Conservation (phyloP, 805 yeast genomes). For the Kuraishia cidri region DNA sequence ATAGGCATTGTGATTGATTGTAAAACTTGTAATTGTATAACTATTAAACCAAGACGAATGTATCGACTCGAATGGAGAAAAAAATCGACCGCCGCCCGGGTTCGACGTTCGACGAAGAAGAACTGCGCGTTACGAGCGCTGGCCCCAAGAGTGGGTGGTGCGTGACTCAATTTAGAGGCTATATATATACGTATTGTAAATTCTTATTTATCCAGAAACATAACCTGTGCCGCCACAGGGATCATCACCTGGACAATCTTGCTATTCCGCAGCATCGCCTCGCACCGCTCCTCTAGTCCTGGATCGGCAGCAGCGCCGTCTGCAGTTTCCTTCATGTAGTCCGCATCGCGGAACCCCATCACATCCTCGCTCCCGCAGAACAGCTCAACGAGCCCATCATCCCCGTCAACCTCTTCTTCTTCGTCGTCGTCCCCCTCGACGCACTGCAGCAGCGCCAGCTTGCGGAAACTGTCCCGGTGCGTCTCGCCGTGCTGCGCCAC, state of each 20-base stretch:
- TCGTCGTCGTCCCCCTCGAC: slow-evolving; percentile 15
- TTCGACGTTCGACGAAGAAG: too few species aligned
- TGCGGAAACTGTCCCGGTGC: slow-evolving; percentile 16
- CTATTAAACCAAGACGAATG: too few species aligned
- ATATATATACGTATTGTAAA: too few species aligned
- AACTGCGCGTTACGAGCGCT: too few species aligned
- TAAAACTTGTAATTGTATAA: too few species aligned
- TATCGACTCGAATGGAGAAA: too few species aligned
- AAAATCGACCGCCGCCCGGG: too few species aligned
- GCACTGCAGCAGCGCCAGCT: slow-evolving; percentile 23
- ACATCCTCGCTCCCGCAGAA: slow-evolving; percentile 18
- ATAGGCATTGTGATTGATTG: slow-evolving; percentile 50
- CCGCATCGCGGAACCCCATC: slow-evolving; percentile 11
- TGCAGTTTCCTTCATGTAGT: not conserved
- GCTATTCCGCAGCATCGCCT: slow-evolving; percentile 13
- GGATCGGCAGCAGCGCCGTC: slow-evolving; percentile 3
- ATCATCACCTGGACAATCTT: slow-evolving; percentile 19
- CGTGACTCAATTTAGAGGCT: too few species aligned
- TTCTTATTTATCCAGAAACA: slow-evolving; percentile 15
- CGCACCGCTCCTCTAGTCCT: slow-evolving; percentile 9
- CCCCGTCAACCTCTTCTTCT: slow-evolving; percentile 12
- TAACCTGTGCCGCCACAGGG: slow-evolving; percentile 24
- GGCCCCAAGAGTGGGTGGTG: not conserved
- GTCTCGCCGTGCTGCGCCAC: slow-evolving; percentile 7
- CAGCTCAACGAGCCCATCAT: slow-evolving; percentile 15